Base-by-base conservation (phyloP, 2,329 filamentous ascomycete species). In the Colletotrichum plurivorum region DNA sequence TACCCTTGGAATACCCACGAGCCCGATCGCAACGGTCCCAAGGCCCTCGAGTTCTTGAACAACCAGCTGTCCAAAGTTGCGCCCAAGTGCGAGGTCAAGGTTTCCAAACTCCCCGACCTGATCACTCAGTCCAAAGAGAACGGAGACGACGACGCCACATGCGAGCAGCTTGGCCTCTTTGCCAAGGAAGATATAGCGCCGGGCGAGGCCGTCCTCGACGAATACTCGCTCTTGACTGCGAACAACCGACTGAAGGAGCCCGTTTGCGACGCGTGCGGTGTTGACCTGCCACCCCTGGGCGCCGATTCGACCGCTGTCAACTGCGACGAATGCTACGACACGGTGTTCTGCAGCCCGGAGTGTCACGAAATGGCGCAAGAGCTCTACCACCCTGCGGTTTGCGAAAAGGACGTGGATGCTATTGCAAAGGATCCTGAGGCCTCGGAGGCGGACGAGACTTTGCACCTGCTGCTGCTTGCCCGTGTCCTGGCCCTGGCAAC, bases 181-280 rank as follows among this genome's bases (percentile, higher is more conserved):
- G 95, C 95, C 8, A 93, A 90, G 74, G 88, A 93, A 71, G 91
- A 97, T 72, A 93, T 98, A 45, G 82, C 84, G 0, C 89, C 94
- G 0, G 93, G 93, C 10, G 93, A 97, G 77, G 84, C 87, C 6
- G 90, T 98, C 2, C 86, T 99, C 36, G 84, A 89, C 55, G 96
- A 99, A 77, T 93, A 92, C 70, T 96, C 94, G 9, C 87, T 97
- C 8, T 84, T 99, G 48, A 97, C 95, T 2, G 95, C 94, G 53
- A 96, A 95, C 74, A 96, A 96, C 77, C 90, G 94, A 36, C 87
- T 96, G 13, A 94, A 97, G 77, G 94, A 97, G 71, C 87, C 92
- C 5, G 87, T 95, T 36, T 98, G 95, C 79, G 95, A 98, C 79
- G 94, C 94, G 15, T 98, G 95, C 79, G 94, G 94, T 74, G 86